These are phyloP conservation scores for Poa pratensis DNA, from an alignment of 176 grass and related monocot species.

Conservation along the genomic window DNA sequence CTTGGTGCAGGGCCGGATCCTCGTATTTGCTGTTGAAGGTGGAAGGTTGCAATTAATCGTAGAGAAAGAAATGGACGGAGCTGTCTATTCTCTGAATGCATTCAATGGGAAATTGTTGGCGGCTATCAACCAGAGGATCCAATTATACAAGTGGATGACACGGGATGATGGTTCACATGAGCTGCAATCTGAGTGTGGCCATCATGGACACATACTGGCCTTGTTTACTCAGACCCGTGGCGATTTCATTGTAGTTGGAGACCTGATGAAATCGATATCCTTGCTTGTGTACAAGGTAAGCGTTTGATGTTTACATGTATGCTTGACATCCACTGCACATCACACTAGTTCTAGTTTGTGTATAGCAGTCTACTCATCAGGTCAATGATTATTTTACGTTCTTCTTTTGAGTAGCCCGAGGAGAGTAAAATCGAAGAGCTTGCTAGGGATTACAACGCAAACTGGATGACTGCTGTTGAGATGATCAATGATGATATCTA, in stretches of 20 bases:
- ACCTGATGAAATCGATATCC: conserved; percentile 95
- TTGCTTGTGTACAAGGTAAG: conserved; percentile 79
- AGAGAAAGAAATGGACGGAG: conserved; percentile 95
- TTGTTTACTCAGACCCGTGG: conserved; percentile 71
- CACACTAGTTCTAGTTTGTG: neutral
- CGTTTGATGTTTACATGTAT: neutral
- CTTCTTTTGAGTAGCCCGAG: conserved; percentile 65
- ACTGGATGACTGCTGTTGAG: conserved; percentile 97
- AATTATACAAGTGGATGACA: conserved; percentile 80
- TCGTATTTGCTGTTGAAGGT: conserved; percentile 92
- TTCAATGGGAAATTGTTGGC: conserved; percentile 96
- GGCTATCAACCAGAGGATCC: conserved; percentile 96
- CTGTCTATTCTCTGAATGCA: conserved; percentile 85
- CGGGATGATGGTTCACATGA: conserved; percentile 79
- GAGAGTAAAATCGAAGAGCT: conserved; percentile 88
- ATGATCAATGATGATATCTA: conserved; percentile 91
- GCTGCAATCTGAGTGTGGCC: conserved; percentile 85
- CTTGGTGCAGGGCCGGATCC: conserved; percentile 74
- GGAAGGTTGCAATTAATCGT: conserved; percentile 79
- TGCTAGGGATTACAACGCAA: conserved; percentile 86
- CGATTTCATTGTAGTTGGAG: conserved; percentile 95
- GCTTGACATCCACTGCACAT: neutral
- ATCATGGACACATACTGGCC: conserved; percentile 63
- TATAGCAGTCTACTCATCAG: neutral
- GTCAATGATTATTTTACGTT: neutral